Evolutionary conservation across 192 early-diverging fungal species (phyloP).

Genomic region (Coemansia sp.): DNA sequence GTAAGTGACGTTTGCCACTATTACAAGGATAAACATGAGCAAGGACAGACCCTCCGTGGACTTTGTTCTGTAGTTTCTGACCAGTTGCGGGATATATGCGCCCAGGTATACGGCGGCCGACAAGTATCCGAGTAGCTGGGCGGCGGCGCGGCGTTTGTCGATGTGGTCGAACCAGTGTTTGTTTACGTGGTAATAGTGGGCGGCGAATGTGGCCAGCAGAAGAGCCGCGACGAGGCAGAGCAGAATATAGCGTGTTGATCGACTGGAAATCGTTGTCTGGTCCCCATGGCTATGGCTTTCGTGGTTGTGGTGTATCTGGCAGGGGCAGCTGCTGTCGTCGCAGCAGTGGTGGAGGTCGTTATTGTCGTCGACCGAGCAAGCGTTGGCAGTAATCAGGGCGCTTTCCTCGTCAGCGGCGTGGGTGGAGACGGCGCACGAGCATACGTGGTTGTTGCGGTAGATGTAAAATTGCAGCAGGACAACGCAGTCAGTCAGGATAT

Average conservation of each 20-base stretch:
- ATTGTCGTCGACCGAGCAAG: conserved; percentile 1
- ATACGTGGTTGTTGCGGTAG: conserved; percentile 45
- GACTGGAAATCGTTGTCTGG: not conserved
- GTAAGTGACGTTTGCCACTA: conserved; percentile 67
- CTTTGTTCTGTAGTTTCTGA: conserved; percentile 66
- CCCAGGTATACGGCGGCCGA: conserved; percentile 70
- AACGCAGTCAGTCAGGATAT: conserved; percentile 65
- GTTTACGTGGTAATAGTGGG: conserved; percentile 7
- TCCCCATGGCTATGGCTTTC: not conserved
- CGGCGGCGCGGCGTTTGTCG: conserved; percentile 32
- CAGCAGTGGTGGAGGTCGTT: not conserved
- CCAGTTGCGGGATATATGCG: conserved; percentile 75
- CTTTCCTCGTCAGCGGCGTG: conserved; percentile 13
- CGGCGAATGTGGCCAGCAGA: not conserved
- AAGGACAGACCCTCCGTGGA: conserved; percentile 75
- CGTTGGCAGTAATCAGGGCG: not conserved
- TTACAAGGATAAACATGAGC: conserved; percentile 74
- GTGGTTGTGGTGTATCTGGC: not conserved
- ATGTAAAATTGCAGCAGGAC: conserved; percentile 67
- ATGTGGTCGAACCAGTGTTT: conserved; percentile 22
- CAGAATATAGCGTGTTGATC: not conserved
- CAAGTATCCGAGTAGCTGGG: conserved; percentile 70
- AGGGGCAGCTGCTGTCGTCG: not conserved
- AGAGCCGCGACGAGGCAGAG: conserved; percentile 1
- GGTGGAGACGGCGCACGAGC: not conserved